Base-by-base conservation (phyloP, 2,329 filamentous ascomycete genomes). In the Epichloe typhina region DNA sequence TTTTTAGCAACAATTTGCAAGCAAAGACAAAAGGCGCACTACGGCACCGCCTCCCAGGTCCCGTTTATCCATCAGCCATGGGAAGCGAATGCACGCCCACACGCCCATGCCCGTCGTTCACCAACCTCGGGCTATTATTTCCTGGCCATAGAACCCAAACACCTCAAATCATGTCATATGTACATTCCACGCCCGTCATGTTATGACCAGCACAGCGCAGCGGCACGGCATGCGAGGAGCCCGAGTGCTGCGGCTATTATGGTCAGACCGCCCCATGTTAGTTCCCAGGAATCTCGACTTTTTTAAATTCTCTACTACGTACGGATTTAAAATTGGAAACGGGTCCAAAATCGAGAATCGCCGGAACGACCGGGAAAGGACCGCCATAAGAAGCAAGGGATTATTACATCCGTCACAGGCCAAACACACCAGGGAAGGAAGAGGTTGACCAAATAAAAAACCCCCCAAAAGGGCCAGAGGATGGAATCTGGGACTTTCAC, bases 221-320 rank as follows among this genome's bases (percentile, higher is more conserved):
- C 33, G 19, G 47, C 47, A 43, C 47, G 47, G 33, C 39, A 40
- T 49, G 47, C 47, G 47, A 49, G 47, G 47, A 44, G 31, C 39
- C 47, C 40, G 47, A 26, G 12, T 17, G 42, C 19, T 33, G 23
- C 42, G 26, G 40, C 40, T 37, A 26, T 26, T 19, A 26, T 26
- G 39, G 38, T 49, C 31, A 43, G 47, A 44, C 47, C 47, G 47
- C 47, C 37, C 39, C 26, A 11, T 42, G 40, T 42, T 42, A 19
- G 40, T 42, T 12, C 26, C 8, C 8, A 9, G 26, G 3, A 9
- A 9, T 31, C 3, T 31, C 26, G 26, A 31, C 26, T 9, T 31
- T 9, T 31, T 31, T 31, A 31, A 31, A 9, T 31, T 9, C 26
- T 31, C 6, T 39, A 17, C 38, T 41, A 19, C 26, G 26, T 31